Base-by-base conservation (phyloP, 768 basidiomycete genomes). In the Roridomyces roridus region DNA sequence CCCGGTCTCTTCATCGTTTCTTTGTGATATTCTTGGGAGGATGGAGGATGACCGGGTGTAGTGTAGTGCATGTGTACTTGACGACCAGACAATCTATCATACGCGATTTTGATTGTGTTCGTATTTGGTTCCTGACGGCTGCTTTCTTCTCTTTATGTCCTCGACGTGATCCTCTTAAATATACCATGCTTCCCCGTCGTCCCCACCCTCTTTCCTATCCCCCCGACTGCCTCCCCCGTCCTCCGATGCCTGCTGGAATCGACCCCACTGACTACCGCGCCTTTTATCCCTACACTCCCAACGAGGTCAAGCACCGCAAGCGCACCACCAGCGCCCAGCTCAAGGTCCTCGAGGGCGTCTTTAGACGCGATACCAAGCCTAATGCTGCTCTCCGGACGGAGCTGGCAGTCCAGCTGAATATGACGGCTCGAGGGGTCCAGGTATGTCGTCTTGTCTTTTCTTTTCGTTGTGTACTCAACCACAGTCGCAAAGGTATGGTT, bases 361-460 rank as follows among this genome's bases (percentile, higher is more conserved):
- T 96, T 74, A 85, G 85, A 65, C 80, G 83, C 64, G 94, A 95
- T 74, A 92, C 92, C 52, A 98, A 98, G 72, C 96, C 96, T 15
- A 95, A 94, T 71, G 88, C 87, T 35, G 75, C 82, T 7, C 76
- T 90, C 34, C 83, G 96, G 65, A 92, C 91, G 71, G 80, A 85
- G 60, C 85, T 98, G 49, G 90, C 94, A 0, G 75, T 80, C 10
- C 82, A 94, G 74, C 85, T 98, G 54, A 88, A 87, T 59, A 98
- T 98, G 96, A 91, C 92, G 10, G 86, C 94, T 20, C 80, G 96
- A 57, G 94, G 93, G n/a, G 92, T 98, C 2, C 96, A 98, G 83
- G 96, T 96, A 54, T 44, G 80, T 34, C 2, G 11, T 84, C 37
- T 46, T 57, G 46, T 15, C 55, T 29, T 49, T 41, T 25, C 14